Evolutionary conservation across 2,329 filamentous ascomycete genomes (phyloP), one percentile per base, ranked within the genome.

Genomic region (Fusarium continuum): DNA sequence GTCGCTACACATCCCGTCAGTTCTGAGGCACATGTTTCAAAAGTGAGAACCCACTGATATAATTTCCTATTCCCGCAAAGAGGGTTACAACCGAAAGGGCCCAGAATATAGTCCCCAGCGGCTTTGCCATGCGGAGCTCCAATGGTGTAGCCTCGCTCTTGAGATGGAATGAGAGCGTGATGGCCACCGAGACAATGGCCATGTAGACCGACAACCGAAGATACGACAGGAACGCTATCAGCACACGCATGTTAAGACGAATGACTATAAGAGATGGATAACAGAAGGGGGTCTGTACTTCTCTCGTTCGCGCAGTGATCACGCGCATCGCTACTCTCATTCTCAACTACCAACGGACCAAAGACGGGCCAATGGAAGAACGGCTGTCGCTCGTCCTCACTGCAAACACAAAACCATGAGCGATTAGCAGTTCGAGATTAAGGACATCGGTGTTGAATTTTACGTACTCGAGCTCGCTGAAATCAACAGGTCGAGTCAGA

Each of bases 141-240:
- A 92, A 75, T 1, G 79, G 72, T 0, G 87, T 85, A 1, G 95
- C 91, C 69, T 88, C 78, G 16, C 82, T 81, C 72, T 93, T 93
- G 44, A 99, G 83, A 73, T 99, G 94, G 75, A 99, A 99, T 13
- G 92, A 96, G 45, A 97, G 83, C 9, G 96, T 88, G 67, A 99
- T 97, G 45, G 95, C 94, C 26, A 96, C 86, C 23, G 91, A 87
- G 8, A 98, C 92, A 46, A 99, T 83, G 64, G 92, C 88, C 85
- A 98, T 93, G 79, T 97, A 97, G 69, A 97, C 86, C 26, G 91
- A 89, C 3, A 98, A 85, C 5, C 93, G 88, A 17, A 98, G 86
- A 84, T 95, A 97, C 3, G 94, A 95, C 23, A 98, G 88, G 73
- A 97, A 97, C 0, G 86, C 84, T 87, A 63, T 8, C 11, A 28